phyloP scores from a whole-genome alignment of 2,329 filamentous ascomycete species.

The Stagonosporopsis chrysanthemi region DNA sequence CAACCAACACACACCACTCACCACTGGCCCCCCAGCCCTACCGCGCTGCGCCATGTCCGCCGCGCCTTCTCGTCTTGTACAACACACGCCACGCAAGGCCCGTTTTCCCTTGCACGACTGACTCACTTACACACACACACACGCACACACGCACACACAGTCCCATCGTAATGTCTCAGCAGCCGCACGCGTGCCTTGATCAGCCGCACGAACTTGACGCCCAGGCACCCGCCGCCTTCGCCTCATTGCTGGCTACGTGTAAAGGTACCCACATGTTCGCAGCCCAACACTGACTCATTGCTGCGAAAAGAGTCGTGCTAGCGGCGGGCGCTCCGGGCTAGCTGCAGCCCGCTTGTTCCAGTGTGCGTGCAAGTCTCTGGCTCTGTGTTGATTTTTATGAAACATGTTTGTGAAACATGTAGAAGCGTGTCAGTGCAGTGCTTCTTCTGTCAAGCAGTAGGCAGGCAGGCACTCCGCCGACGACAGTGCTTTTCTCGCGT shows the following conservation, averaged over 20 bases:
- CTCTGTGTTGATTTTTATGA: too few species aligned
- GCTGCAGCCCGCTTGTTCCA: neutral
- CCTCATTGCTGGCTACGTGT: neutral
- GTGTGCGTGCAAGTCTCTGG: too few species aligned
- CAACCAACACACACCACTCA: neutral
- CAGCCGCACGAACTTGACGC: neutral
- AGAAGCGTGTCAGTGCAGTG: too few species aligned
- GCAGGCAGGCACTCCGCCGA: too few species aligned
- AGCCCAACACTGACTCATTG: conserved; percentile 19
- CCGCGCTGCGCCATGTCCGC: too few species aligned
- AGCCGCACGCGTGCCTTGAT: conserved; percentile 1
- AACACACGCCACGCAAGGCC: conserved; percentile 8
- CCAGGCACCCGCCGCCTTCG: neutral
- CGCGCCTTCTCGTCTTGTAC: neutral
- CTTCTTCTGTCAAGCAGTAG: too few species aligned
- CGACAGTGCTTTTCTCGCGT: too few species aligned
- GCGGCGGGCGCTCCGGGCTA: conserved; percentile 4
- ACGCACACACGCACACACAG: too few species aligned
- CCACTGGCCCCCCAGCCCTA: too few species aligned
- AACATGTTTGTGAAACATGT: too few species aligned
- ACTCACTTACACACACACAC: too few species aligned
- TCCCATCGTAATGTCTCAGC: neutral
- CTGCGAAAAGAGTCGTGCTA: neutral
- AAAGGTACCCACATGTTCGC: conserved; percentile 11
- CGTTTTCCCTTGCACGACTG: conserved; percentile 15